Evolutionary conservation across 1,284 basidiomycete species (phyloP).

Genomic region (Ustilago trichophora): DNA sequence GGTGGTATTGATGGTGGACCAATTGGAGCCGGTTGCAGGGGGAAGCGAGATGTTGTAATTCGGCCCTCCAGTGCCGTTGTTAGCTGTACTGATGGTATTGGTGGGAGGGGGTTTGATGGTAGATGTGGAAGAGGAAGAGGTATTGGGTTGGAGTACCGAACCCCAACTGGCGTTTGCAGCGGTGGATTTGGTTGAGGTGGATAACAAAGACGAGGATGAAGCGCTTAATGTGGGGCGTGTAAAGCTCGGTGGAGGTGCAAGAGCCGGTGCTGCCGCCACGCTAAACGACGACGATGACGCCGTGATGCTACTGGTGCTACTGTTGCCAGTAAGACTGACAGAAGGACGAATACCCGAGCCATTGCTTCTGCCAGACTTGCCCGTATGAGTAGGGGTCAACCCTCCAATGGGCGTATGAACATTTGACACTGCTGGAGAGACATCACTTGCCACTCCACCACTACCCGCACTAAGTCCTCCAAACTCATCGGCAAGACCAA

Average conservation of each 20-base stretch:
- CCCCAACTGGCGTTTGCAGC: slow-evolving; percentile 18
- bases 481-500: slow-evolving; percentile 43
- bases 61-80: slow-evolving; percentile 15
- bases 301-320: neutral
- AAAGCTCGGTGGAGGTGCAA: slow-evolving; percentile 26
- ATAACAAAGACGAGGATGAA: slow-evolving; percentile 10
- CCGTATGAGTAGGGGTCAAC: slow-evolving; percentile 42
- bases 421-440: slow-evolving; percentile 25
- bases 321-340: neutral
- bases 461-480: neutral
- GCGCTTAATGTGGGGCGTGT: slow-evolving; percentile 10
- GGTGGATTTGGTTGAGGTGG: neutral
- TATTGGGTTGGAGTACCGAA: slow-evolving; percentile 24
- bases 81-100: neutral
- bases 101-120: neutral
- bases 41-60: slow-evolving; percentile 56
- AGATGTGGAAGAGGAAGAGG: slow-evolving; percentile 4
- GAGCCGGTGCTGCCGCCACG: slow-evolving; percentile 8
- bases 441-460: slow-evolving; percentile 24
- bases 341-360: slow-evolving; percentile 1
- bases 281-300: too few species aligned
- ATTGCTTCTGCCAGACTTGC: slow-evolving; percentile 8
- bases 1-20: neutral
- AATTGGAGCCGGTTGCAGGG: slow-evolving; percentile 32
- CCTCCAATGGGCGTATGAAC: slow-evolving; percentile 17